Conservation (phyloP, 495 filamentous ascomycete genomes). For the Apiosordaria backusii region DNA sequence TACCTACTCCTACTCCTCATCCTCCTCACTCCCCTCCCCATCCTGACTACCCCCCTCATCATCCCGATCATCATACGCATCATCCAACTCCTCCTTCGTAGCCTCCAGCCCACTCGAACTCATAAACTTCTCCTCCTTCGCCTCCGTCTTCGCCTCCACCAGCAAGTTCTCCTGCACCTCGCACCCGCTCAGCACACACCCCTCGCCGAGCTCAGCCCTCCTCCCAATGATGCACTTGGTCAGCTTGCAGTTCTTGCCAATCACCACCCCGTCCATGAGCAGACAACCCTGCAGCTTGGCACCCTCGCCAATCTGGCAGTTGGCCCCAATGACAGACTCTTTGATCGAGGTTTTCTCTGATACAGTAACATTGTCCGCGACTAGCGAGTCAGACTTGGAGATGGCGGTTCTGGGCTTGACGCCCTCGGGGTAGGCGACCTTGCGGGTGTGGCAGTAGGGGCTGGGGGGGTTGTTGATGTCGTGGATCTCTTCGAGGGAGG, state of each 20-base stretch:
- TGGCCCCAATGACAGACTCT: slow-evolving; percentile 79
- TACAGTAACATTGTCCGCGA: slow-evolving; percentile 82
- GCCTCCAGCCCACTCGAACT: slow-evolving; percentile 72
- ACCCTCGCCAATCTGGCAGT: slow-evolving; percentile 75
- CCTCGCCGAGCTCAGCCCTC: slow-evolving; percentile 69
- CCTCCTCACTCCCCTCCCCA: slow-evolving; percentile 14
- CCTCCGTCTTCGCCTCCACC: slow-evolving; percentile 78
- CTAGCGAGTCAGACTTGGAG: slow-evolving; percentile 67
- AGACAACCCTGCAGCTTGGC: slow-evolving; percentile 78
- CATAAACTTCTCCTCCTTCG: slow-evolving; percentile 84
- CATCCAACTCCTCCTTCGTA: slow-evolving; percentile 50
- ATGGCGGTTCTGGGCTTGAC: slow-evolving; percentile 75
- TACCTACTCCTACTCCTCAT: background rate
- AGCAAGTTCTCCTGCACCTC: slow-evolving; percentile 83
- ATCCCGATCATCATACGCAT: slow-evolving; percentile 33
- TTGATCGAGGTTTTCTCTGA: slow-evolving; percentile 82
- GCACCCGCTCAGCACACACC: slow-evolving; percentile 74
- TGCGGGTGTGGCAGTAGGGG: slow-evolving; percentile 68
- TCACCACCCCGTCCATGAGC: slow-evolving; percentile 83
- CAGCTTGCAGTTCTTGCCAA: slow-evolving; percentile 71
- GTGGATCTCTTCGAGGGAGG: slow-evolving; percentile 58
- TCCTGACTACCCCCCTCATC: slow-evolving; percentile 21
- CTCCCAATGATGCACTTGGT: slow-evolving; percentile 80
- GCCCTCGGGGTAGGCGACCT: slow-evolving; percentile 74
- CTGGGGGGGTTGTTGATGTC: slow-evolving; percentile 52